Evolutionary conservation across 225 moss, liverwort and hornwort species (phyloP).

Genomic region (Polytrichum commune): DNA sequence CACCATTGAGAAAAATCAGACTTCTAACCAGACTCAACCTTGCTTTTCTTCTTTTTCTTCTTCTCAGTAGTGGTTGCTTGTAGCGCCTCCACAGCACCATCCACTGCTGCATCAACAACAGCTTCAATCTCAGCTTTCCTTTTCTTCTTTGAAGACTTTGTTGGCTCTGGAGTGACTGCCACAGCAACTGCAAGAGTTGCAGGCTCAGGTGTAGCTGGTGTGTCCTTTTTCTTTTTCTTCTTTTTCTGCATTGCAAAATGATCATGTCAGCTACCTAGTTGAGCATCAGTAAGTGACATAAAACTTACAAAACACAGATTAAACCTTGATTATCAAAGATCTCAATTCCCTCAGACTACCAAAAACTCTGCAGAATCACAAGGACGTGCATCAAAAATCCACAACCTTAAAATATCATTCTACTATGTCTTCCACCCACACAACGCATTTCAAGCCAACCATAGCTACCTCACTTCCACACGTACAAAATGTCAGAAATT

Average conservation of each 20-base stretch:
- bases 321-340: too few species aligned
- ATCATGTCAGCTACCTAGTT: not conserved
- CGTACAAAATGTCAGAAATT: not conserved
- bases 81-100: slow-evolving; percentile 18
- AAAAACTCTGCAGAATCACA: too few species aligned
- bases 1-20: not conserved
- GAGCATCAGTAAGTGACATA: too few species aligned
- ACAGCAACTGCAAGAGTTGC: slow-evolving; percentile 26
- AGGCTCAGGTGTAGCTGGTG: slow-evolving; percentile 9
- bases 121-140: slow-evolving; percentile 45
- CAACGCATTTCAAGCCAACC: too few species aligned
- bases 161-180: slow-evolving; percentile 24
- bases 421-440: too few species aligned
- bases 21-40: not conserved
- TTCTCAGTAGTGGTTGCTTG: not conserved
- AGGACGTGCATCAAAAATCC: too few species aligned
- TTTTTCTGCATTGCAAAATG: slow-evolving; percentile 3
- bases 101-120: slow-evolving; percentile 34
- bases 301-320: too few species aligned
- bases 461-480: not conserved
- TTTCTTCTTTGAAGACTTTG: slow-evolving; percentile 46
- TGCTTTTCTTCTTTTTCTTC: slow-evolving; percentile 37
- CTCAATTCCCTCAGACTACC: too few species aligned
- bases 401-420: too few species aligned
- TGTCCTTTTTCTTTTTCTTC: slow-evolving; percentile 35